Evolutionary conservation across 495 filamentous ascomycete species (phyloP), one percentile per base, ranked within the genome.

Genomic region (Neurospora sp.): DNA sequence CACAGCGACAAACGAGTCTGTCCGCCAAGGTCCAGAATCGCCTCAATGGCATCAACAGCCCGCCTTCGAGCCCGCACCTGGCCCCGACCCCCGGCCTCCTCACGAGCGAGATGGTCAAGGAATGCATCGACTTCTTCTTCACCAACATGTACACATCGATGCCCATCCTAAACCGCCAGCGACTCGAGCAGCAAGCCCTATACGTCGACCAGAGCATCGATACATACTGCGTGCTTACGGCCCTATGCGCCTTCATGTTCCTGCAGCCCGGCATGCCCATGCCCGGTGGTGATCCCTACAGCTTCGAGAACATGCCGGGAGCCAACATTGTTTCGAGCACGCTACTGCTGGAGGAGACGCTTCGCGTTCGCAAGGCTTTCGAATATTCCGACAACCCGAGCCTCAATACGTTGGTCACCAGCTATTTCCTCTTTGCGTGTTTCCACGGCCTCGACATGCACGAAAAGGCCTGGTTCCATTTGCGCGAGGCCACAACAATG

Each of bases 61-160:
- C 83, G 71, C 79, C 82, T 38, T 80, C 81, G 69, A 84, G 78
- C 42, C 82, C 87, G 61, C 82, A 82, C 3, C 78, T 85, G 22
- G 81, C 83, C 22, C 83, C 84, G n/a, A 84, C 81, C 31, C 86
- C 88, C 20, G 87, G 86, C 38, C 83, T 93, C 39, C 75, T 94
- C 12, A 84, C 86, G 3, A 81, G 76, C 65, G 87, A 90, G 14
- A 84, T 91, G 78, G 84, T 93, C 74, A 87, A 89, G 72, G 84
- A 84, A 22, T 94, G 92, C 84, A 85, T 92, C 73, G 92, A 96
- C 17, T 93, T 92, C 75, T 96, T 91, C 84, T 96, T 97, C 82
- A 84, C 87, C 73, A 88, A 94, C 77, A 86, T 97, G 79, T 96
- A 97, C 75, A 88, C 92, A 7, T 92, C 90, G 22, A 92, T 94